Percentiles rank a stretch among this genome's conserved stretches.
phyloP scores from a whole-genome alignment of 495 filamentous ascomycete species.

The Podospora bellae-mahoneyi region DNA sequence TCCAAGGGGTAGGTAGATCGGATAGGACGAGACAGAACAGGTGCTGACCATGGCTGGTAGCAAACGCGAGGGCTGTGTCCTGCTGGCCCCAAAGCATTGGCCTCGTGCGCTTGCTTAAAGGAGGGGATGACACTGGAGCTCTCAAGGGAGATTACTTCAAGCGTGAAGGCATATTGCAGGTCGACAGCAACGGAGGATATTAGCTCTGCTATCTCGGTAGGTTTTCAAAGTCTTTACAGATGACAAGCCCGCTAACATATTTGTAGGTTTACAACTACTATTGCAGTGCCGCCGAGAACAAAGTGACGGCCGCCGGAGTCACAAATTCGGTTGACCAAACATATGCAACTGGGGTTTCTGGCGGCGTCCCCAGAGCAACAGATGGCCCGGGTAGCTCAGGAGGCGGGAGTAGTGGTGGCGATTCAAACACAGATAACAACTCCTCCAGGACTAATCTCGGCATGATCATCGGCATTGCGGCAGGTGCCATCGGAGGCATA shows the following conservation, averaged over 20 bases:
- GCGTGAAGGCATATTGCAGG: conserved; percentile 41
- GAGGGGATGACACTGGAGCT: conserved; percentile 39
- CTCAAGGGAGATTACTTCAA: conserved; percentile 36
- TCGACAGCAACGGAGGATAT: conserved; percentile 46
- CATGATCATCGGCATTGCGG: conserved; percentile 39
- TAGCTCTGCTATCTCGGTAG: conserved; percentile 35
- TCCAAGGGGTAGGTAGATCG: conserved; percentile 36
- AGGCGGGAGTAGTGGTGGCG: conserved; percentile 8
- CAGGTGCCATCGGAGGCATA: conserved; percentile 35
- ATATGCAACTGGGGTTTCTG: conserved; percentile 21
- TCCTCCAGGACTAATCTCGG: conserved; percentile 22
- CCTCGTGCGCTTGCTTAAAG: conserved; percentile 50
- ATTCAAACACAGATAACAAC: conserved; percentile 5
- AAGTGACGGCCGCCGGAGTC: conserved; percentile 37
- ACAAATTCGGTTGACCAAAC: conserved; percentile 34
- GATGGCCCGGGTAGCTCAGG: background rate
- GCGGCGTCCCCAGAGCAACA: conserved; percentile 11
- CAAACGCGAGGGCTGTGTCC: conserved; percentile 43
- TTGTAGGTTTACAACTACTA: conserved; percentile 41
- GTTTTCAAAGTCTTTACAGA: background rate
- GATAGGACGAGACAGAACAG: background rate
- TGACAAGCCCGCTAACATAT: background rate
- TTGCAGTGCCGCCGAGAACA: conserved; percentile 45
- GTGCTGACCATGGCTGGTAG: conserved; percentile 16
- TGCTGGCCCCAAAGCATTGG: conserved; percentile 41